phyloP scores from a whole-genome alignment of 768 basidiomycete genomes.

The Lentinula raphanica region DNA sequence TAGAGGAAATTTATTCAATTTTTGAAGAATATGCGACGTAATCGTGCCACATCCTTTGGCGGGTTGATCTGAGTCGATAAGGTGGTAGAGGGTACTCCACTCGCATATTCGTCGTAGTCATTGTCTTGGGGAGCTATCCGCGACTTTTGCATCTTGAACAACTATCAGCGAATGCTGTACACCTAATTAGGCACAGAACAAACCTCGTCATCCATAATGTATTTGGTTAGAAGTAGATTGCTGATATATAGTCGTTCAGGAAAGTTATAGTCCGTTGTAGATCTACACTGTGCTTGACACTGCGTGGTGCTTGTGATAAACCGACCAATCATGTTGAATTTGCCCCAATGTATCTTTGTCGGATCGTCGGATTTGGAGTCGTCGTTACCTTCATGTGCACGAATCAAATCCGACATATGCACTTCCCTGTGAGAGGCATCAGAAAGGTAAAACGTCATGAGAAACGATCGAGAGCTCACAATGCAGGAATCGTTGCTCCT shows the following conservation, averaged over 20 bases:
- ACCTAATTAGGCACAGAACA: conserved; percentile 17
- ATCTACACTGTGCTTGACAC: conserved; percentile 72
- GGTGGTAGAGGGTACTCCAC: conserved; percentile 6
- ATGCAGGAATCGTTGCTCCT: conserved; percentile 81
- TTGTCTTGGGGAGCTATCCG: conserved; percentile 52
- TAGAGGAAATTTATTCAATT: not conserved
- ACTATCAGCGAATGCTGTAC: not conserved
- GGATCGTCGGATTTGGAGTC: conserved; percentile 65
- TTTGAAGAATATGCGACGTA: not conserved
- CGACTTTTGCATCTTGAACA: conserved; percentile 56
- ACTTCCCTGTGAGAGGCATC: conserved; percentile 88
- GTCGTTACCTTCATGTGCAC: conserved; percentile 78
- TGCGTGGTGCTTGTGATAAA: conserved; percentile 75
- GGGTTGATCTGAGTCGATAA: not conserved
- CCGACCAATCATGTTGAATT: conserved; percentile 88
- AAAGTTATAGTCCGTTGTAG: conserved; percentile 55
- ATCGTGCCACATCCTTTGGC: not conserved
- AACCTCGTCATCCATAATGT: conserved; percentile 71
- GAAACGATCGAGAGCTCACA: conserved; percentile 41
- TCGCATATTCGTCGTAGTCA: conserved; percentile 23
- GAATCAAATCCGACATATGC: conserved; percentile 84
- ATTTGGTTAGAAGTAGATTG: conserved; percentile 48
- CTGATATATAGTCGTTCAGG: conserved; percentile 49
- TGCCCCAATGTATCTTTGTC: conserved; percentile 87
- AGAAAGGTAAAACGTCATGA: conserved; percentile 9